These are phyloP conservation scores for Pythium rhizo-oryzae DNA, from an alignment of 352 stramenopile genomes.

Conservation along the genomic window DNA sequence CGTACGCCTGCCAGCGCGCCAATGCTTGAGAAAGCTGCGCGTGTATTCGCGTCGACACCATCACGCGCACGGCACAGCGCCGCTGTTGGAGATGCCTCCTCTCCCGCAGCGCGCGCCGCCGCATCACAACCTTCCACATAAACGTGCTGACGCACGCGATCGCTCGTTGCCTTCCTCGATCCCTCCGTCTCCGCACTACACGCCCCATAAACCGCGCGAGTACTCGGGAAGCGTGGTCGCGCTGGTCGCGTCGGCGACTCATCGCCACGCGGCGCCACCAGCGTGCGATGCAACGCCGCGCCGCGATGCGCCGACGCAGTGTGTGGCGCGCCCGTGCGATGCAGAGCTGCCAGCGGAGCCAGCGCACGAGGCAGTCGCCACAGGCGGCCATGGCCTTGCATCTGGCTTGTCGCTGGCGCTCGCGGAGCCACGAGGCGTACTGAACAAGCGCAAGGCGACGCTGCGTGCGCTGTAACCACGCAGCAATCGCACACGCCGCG, in stretches of 20 bases:
- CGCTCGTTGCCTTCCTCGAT: not conserved
- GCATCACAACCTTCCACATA: not conserved
- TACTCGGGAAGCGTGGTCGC: not conserved
- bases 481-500: conserved; percentile 13
- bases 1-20: not conserved
- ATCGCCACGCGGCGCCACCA: conserved; percentile 15
- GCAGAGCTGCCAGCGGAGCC: not conserved
- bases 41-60: too few relatives aligned
- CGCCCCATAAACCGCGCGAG: not conserved
- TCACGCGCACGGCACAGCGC: not conserved
- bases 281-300: conserved; percentile 5
- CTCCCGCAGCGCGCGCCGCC: not conserved
- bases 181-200: not conserved
- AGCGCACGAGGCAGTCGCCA: not conserved
- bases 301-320: not conserved
- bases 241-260: not conserved
- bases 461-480: conserved; percentile 4
- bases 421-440: not conserved
- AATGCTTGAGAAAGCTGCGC: too few relatives aligned
- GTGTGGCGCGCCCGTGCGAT: too few relatives aligned
- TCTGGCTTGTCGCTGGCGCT: not conserved
- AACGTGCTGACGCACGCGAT: not conserved
- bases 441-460: not conserved
- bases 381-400: not conserved
- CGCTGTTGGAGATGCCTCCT: not conserved